These are phyloP conservation scores for Boletus pseudopeckii DNA, from an alignment of 768 basidiomycete species.

Conservation along the genomic window DNA sequence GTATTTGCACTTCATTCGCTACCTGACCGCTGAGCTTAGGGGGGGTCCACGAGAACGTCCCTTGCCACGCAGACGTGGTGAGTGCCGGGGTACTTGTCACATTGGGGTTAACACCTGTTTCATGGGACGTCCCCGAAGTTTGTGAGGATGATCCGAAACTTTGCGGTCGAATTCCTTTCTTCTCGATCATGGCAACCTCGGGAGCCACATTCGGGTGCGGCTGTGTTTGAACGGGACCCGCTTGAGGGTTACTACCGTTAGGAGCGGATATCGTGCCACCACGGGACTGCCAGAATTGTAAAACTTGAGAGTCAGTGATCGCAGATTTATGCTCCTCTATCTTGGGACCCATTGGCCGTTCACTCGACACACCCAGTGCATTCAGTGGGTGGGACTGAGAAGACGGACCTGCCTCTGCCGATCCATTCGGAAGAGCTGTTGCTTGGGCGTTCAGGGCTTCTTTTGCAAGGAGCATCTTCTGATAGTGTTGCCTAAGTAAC, in stretches of 20 bases:
- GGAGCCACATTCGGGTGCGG: constrained; percentile 1
- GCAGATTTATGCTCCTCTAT: constrained; percentile 22
- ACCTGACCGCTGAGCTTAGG: constrained; percentile 36
- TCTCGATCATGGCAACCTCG: constrained; percentile 41
- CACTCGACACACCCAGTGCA: neutral
- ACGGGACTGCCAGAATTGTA: constrained; percentile 31
- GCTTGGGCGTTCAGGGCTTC: constrained; percentile 6
- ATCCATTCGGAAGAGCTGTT: constrained; percentile 1
- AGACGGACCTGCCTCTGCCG: constrained; percentile 9
- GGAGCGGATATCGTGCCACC: constrained; percentile 12
- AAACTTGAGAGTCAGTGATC: constrained; percentile 22
- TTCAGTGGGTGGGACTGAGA: constrained; percentile 9
- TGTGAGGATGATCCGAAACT: constrained; percentile 15
- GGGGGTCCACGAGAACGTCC: constrained; percentile 43
- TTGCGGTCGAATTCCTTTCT: constrained; percentile 34
- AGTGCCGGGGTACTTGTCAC: neutral
- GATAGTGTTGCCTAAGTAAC: constrained; percentile 15
- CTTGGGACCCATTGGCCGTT: constrained; percentile 1
- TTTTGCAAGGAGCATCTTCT: constrained; percentile 9
- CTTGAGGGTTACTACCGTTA: constrained; percentile 9
- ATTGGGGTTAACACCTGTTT: constrained; percentile 2
- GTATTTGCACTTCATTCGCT: constrained; percentile 37
- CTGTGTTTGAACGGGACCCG: constrained; percentile 15
- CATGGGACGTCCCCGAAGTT: constrained; percentile 17
- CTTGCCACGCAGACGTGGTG: constrained; percentile 41